Percentiles rank a stretch among this genome's conserved stretches.
Conservation (phyloP, 2,329 filamentous ascomycete genomes). For the Botryotinia globosa region DNA sequence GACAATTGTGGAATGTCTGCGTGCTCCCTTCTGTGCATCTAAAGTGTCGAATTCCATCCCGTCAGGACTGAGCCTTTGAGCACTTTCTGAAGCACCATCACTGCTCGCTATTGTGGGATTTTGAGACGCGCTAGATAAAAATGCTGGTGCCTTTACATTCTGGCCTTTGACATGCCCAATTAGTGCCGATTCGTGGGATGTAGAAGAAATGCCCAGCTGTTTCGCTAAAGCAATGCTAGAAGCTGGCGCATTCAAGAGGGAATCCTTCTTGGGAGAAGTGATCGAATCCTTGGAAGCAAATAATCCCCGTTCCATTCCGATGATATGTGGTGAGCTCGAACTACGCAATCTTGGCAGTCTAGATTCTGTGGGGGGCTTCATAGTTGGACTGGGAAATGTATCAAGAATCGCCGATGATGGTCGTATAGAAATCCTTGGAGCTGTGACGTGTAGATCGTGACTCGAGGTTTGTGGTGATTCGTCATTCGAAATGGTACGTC, state of each 20-base stretch:
- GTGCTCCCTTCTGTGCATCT: background rate
- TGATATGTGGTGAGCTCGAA: constrained; percentile 5
- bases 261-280: background rate
- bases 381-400: background rate
- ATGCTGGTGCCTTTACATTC: background rate
- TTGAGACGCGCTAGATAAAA: background rate
- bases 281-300: background rate
- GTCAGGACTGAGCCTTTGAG: constrained; percentile 7
- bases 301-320: background rate
- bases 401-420: constrained; percentile 7
- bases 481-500: constrained; percentile 15
- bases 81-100: constrained; percentile 18
- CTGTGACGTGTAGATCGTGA: background rate
- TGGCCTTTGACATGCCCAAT: too few species aligned
- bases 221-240: constrained; percentile 18
- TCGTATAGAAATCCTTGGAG: background rate
- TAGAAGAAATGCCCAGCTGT: constrained; percentile 12
- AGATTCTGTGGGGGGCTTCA: background rate
- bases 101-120: constrained; percentile 8
- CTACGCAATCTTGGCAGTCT: constrained; percentile 6
- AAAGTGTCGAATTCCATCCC: constrained; percentile 19
- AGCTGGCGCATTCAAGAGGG: background rate
- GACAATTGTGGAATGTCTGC: constrained; percentile 11
- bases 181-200: background rate
- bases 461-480: background rate